Conservation (phyloP, 2,329 filamentous ascomycete genomes). For the Eurotiales sp. region DNA sequence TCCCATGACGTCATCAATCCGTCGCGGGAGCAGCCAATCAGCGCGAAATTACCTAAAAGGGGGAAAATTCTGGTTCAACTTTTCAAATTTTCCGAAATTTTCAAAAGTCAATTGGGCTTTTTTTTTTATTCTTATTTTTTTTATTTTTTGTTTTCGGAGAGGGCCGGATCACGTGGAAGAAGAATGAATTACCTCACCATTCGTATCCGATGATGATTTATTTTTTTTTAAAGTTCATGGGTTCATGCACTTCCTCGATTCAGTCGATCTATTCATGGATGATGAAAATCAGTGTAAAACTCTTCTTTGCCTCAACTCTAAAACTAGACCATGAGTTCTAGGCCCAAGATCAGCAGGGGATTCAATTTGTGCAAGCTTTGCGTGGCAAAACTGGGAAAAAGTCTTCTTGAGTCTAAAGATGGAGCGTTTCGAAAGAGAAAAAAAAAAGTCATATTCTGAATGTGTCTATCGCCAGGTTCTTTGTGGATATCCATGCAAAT, state of each 20-base stretch:
- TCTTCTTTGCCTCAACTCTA: not conserved
- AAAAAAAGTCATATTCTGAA: not conserved
- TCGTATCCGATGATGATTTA: not conserved
- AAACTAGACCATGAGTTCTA: not conserved
- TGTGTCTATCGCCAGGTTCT: not conserved
- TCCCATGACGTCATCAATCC: not conserved
- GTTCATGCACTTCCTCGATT: too few relatives aligned
- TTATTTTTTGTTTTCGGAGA: not conserved
- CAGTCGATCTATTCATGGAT: too few relatives aligned
- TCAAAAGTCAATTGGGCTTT: too few relatives aligned
- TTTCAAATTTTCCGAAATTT: too few relatives aligned
- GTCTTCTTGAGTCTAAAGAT: too few relatives aligned
- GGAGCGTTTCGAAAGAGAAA: too few relatives aligned
- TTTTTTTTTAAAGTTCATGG: too few relatives aligned
- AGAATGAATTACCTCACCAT: not conserved
- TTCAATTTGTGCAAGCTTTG: too few relatives aligned
- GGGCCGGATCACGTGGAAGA: not conserved
- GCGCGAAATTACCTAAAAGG: not conserved
- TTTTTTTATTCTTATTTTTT: too few relatives aligned
- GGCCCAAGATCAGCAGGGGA: not conserved
- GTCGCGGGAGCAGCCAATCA: not conserved
- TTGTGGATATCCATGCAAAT: slow-evolving; percentile 17
- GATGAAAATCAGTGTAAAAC: too few relatives aligned
- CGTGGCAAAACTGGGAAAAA: too few relatives aligned
- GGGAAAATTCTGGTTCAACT: not conserved